Evolutionary conservation across 208 protist genomes (phyloP).

Genomic region (Blastocrithidia nonstop): DNA sequence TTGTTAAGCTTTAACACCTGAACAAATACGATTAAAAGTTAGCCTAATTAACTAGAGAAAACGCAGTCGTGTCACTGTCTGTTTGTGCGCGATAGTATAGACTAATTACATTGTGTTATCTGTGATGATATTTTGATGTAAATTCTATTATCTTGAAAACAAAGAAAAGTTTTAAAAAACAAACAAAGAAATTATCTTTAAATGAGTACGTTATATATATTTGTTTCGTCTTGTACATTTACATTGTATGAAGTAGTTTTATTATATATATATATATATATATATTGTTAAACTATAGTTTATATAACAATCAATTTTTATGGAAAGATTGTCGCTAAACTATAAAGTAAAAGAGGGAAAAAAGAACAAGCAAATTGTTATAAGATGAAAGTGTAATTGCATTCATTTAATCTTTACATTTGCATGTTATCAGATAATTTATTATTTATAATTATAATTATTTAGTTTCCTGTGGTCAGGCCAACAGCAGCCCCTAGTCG

Average conservation of each 20-base stretch:
- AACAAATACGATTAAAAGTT: constrained; percentile 16
- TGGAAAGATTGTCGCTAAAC: background rate
- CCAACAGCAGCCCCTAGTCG: no score
- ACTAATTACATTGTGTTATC: constrained; percentile 1
- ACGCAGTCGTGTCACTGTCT: constrained; percentile 11
- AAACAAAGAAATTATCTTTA: background rate
- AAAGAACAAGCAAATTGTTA: no score
- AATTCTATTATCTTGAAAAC: background rate
- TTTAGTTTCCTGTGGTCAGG: no score
- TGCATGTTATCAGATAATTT: background rate
- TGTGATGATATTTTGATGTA: constrained; percentile 1
- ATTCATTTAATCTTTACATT: background rate
- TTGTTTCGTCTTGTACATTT: background rate
- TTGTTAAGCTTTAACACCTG: constrained; percentile 3
- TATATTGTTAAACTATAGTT: no score
- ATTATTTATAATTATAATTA: background rate
- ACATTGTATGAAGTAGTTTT: background rate
- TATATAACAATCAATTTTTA: background rate
- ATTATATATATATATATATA: constrained; percentile 2
- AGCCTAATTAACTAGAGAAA: constrained; percentile 12
- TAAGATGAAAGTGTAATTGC: no score
- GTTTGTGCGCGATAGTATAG: constrained; percentile 11
- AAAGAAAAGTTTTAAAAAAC: constrained; percentile 2
- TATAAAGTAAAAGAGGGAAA: no score
- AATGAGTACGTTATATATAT: background rate